A percentile compares a stretch with the other conserved stretches of the same genome.
These are phyloP conservation scores for Aspergillus nanangensis DNA, from an alignment of 495 filamentous ascomycete species.

Conservation along the genomic window DNA sequence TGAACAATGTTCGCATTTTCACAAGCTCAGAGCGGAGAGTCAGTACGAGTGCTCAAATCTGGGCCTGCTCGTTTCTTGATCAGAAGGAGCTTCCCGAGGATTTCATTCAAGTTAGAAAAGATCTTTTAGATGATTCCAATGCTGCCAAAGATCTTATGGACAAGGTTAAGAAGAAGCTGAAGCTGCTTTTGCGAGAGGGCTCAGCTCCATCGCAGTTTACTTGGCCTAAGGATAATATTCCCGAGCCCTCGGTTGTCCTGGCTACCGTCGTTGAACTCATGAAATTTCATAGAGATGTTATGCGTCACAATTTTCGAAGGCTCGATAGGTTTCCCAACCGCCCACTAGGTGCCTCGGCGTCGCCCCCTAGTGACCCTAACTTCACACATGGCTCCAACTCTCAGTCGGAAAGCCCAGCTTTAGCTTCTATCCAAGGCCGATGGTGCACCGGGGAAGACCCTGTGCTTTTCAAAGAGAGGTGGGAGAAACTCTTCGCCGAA, in stretches of 20 bases:
- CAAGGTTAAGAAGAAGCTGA: slow-evolving; percentile 98
- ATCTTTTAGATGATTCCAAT: slow-evolving; percentile 94
- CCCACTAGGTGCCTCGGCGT: too few relatives aligned
- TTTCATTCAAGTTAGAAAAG: slow-evolving; percentile 84
- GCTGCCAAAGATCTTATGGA: slow-evolving; percentile 99
- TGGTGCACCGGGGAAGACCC: slow-evolving; percentile 98
- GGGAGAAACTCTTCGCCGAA: slow-evolving; percentile 97
- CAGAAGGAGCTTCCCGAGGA: slow-evolving; percentile 80
- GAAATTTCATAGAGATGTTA: slow-evolving; percentile 92
- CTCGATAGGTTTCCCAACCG: slow-evolving; percentile 61
- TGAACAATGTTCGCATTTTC: slow-evolving; percentile 88
- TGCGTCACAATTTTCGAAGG: slow-evolving; percentile 85
- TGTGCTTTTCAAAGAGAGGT: slow-evolving; percentile 89
- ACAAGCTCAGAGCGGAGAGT: slow-evolving; percentile 93
- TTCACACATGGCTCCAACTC: slow-evolving; percentile 20
- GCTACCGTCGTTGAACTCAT: slow-evolving; percentile 90
- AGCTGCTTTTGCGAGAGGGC: slow-evolving; percentile 81
- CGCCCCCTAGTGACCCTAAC: slow-evolving; percentile 35
- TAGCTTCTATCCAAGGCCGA: slow-evolving; percentile 72
- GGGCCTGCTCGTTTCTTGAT: slow-evolving; percentile 84
- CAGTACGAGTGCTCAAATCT: slow-evolving; percentile 94
- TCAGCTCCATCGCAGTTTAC: slow-evolving; percentile 91
- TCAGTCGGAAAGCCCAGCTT: slow-evolving; percentile 42
- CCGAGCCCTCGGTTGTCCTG: slow-evolving; percentile 87
- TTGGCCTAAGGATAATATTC: slow-evolving; percentile 89